A percentile compares a stretch with the other conserved stretches of the same genome.
Conservation (phyloP, 2,329 filamentous ascomycete genomes). For the Pestalotiopsis fici region DNA sequence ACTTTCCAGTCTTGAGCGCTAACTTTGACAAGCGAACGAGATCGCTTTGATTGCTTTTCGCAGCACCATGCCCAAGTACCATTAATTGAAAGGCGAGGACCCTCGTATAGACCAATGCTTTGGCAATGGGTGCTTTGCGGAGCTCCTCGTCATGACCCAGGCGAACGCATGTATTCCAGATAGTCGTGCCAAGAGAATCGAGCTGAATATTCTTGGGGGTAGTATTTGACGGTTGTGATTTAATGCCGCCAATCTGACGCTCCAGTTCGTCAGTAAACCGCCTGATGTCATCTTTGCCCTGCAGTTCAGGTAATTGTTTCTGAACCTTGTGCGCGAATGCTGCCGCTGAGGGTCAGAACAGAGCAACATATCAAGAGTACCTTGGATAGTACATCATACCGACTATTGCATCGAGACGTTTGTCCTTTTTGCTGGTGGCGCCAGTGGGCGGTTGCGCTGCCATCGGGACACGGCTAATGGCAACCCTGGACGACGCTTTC, state of each 20-base stretch:
- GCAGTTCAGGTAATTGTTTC: conserved; percentile 25
- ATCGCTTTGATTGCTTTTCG: conserved; percentile 31
- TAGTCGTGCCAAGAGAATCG: conserved; percentile 53
- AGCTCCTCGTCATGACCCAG: conserved; percentile 38
- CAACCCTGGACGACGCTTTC: background rate
- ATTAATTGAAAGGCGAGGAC: conserved; percentile 69
- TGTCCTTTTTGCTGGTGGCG: conserved; percentile 4
- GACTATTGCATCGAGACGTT: conserved; percentile 5
- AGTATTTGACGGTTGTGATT: conserved; percentile 29
- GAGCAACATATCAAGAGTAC: background rate
- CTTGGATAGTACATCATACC: background rate
- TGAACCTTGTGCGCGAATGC: conserved; percentile 27
- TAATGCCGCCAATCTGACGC: conserved; percentile 34
- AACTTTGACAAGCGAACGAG: conserved; percentile 63
- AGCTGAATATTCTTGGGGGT: conserved; percentile 43
- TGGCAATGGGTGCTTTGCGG: conserved; percentile 20
- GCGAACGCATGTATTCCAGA: conserved; percentile 70
- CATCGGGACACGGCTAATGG: background rate
- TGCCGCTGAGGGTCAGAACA: conserved; percentile 2
- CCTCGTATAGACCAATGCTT: conserved; percentile 40
- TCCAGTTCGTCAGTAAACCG: conserved; percentile 42
- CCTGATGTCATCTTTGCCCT: conserved; percentile 23
- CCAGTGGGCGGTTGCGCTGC: background rate
- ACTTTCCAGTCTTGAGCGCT: conserved; percentile 65
- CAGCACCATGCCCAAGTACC: conserved; percentile 50